A percentile compares a stretch with the other conserved stretches of the same genome.
Conservation (phyloP, 345 rosid species). For the Raphanus raphanistrum region DNA sequence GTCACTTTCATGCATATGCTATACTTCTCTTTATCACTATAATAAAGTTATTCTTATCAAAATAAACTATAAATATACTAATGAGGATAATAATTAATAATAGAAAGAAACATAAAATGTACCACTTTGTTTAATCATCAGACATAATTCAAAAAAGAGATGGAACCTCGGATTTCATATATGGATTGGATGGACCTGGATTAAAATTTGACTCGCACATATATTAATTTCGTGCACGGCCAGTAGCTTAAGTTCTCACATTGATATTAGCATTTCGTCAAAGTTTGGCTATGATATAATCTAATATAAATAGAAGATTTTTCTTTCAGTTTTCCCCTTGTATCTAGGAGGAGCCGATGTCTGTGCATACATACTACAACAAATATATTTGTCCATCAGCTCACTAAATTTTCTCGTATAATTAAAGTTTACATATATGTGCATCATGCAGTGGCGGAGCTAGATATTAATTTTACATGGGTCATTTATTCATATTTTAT, state of each 20-base stretch:
- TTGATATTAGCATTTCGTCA: neutral
- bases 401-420: neutral
- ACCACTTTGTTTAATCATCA: slow-evolving; percentile 23
- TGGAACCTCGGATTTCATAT: slow-evolving; percentile 1
- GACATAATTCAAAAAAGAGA: slow-evolving; percentile 14
- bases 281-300: neutral
- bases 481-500: no score
- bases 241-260: neutral
- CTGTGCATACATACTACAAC: neutral
- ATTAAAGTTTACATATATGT: neutral
- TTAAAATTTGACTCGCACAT: slow-evolving; percentile 11
- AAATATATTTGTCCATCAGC: neutral
- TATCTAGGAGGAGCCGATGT: neutral
- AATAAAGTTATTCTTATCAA: slow-evolving; percentile 28
- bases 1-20: slow-evolving; percentile 37
- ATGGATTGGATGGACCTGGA: slow-evolving; percentile 10
- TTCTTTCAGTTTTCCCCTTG: slow-evolving; percentile 2
- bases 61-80: neutral
- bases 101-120: no score
- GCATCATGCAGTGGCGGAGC: no score
- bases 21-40: slow-evolving; percentile 13
- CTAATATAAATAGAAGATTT: neutral
- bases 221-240: neutral
- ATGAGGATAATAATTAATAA: no score
- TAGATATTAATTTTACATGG: no score